Evolutionary conservation across 208 protist species (phyloP), one percentile per base, ranked within the genome.

Genomic region (Hexamita inflata): DNA sequence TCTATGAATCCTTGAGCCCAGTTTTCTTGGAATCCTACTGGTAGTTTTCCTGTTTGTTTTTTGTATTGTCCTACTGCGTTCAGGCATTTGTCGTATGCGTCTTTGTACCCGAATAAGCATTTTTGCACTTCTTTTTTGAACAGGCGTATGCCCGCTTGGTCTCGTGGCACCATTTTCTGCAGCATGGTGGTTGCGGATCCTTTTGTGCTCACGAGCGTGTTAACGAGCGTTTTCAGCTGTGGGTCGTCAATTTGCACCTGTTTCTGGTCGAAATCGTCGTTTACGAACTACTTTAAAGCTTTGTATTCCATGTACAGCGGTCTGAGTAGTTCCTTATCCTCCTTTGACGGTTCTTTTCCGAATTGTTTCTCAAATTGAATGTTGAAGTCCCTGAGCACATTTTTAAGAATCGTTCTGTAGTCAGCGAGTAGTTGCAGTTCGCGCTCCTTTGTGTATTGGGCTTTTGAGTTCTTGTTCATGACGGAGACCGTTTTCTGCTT

Each of bases 281-380:
- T 9, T 7, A 70, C 26, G 38, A 45, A 70, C 64, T 32, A n/a
- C 40, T 70, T 70, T 11, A 70, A 34, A 40, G 64, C 38, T n/a
- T 70, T 70, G 64, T 70, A 70, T 45, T 70, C 64, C 24, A 70
- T 38, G 38, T 70, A 70, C 7, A 70, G 40, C 30, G 64, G 64
- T 11, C 64, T n/a, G 11, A 70, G 64, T 9, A 24, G 26, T 34
- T 70, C 64, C 64, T 70, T 70, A 9, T 70, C 64, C n/a, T 35
- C 38, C 15, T 38, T 40, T 9, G 2, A 45, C 11, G 64, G 64
- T 34, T 70, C 64, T 70, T 34, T 40, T 9, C 38, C 38, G 38
- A 70, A 70, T 32, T 38, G 7, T n/a, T 40, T 49, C 64, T 70
- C 64, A 45, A 70, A 70, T 38, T 70, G 38, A 2, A 49, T 4